These are phyloP conservation scores for Fusarium sp. DNA, from an alignment of 2,329 filamentous ascomycete species.

Conservation along the genomic window DNA sequence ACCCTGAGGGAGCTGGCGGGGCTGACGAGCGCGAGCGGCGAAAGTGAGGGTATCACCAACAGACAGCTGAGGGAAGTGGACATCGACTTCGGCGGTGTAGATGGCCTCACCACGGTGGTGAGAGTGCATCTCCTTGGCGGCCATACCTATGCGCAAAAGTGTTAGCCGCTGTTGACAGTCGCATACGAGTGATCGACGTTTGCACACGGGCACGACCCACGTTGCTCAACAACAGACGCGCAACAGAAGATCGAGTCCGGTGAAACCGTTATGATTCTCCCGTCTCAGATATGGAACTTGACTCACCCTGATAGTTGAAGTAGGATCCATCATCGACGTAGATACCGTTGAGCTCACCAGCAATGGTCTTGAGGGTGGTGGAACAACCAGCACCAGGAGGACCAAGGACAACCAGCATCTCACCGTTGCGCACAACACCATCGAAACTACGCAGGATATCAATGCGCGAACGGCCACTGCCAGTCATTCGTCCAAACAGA, in stretches of 20 bases:
- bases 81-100: slow-evolving; percentile 87
- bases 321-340: slow-evolving; percentile 76
- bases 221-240: slow-evolving; percentile 7
- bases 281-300: neutral
- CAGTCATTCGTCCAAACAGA: slow-evolving; percentile 61
- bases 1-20: slow-evolving; percentile 70
- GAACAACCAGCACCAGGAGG: slow-evolving; percentile 82
- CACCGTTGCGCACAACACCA: slow-evolving; percentile 75
- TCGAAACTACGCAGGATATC: slow-evolving; percentile 78
- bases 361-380: slow-evolving; percentile 86
- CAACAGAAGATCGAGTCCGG: slow-evolving; percentile 2
- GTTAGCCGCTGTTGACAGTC: slow-evolving; percentile 22
- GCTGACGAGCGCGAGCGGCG: slow-evolving; percentile 77
- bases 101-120: slow-evolving; percentile 87
- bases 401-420: slow-evolving; percentile 82
- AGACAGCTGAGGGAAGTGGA: slow-evolving; percentile 81
- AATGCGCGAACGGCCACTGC: slow-evolving; percentile 67
- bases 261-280: slow-evolving; percentile 7
- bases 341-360: slow-evolving; percentile 86
- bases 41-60: slow-evolving; percentile 86
- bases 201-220: slow-evolving; percentile 10
- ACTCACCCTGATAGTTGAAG: slow-evolving; percentile 83
- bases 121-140: slow-evolving; percentile 79
- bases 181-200: slow-evolving; percentile 10
- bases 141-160: slow-evolving; percentile 61